These are phyloP conservation scores for Murraya koenigii DNA, from an alignment of 345 rosid genomes.

Conservation along the genomic window DNA sequence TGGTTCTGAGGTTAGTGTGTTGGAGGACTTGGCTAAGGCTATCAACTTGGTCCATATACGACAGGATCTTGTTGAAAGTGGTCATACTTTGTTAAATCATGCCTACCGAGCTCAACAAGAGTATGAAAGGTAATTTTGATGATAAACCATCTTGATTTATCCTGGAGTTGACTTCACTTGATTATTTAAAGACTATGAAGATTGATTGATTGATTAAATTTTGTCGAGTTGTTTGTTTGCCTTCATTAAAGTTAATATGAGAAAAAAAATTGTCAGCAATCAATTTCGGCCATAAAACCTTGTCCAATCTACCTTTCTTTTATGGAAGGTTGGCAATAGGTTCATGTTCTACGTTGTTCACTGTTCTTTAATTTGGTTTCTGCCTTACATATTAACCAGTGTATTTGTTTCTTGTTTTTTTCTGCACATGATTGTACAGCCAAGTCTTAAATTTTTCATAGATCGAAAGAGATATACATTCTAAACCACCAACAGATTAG, in stretches of 20 bases:
- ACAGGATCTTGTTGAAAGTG: constrained; percentile 87
- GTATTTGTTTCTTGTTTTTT: not conserved
- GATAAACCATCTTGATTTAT: constrained; percentile 6
- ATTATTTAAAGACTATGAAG: constrained; percentile 4
- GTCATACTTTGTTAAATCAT: constrained; percentile 68
- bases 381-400: not conserved
- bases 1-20: constrained; percentile 88
- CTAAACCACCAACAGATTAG: not conserved
- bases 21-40: constrained; percentile 89
- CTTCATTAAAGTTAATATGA: not conserved
- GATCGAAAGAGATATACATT: not conserved
- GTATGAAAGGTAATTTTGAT: constrained; percentile 65
- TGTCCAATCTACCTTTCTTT: not conserved
- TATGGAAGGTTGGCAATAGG: not conserved
- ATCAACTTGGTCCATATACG: constrained; percentile 78
- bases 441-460: not conserved
- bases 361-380: not conserved
- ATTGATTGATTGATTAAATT: not conserved
- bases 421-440: not conserved
- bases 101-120: constrained; percentile 85
- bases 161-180: not conserved
- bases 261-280: not conserved
- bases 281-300: not conserved
- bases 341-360: not conserved
- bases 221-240: not conserved